A percentile compares a stretch with the other conserved stretches of the same genome.
Evolutionary conservation across 176 grass and related monocot genomes (phyloP).

Genomic region (Chloris gayana): DNA sequence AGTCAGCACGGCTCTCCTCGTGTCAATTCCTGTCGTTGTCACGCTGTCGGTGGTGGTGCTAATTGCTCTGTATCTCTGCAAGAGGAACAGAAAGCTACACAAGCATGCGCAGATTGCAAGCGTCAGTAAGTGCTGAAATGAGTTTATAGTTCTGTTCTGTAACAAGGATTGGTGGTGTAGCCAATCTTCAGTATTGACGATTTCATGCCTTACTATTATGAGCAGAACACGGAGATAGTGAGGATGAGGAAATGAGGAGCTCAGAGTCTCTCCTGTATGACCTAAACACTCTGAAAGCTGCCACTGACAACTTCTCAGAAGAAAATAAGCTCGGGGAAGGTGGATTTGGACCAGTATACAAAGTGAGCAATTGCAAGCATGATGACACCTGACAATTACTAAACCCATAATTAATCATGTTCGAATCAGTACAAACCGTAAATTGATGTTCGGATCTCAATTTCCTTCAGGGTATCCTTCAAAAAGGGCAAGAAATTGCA

Average conservation of each 20-base stretch:
- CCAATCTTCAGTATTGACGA: background rate
- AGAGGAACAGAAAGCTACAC: conserved; percentile 14
- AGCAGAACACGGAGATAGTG: background rate
- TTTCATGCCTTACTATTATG: background rate
- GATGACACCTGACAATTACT: no score
- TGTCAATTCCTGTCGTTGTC: no score
- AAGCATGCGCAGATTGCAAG: background rate
- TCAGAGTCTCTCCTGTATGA: conserved; percentile 40
- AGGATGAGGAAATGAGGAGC: conserved; percentile 28
- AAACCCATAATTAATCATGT: no score
- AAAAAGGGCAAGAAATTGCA: no score
- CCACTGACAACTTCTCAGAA: conserved; percentile 60
- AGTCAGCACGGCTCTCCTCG: no score
- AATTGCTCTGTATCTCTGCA: conserved; percentile 17
- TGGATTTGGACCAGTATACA: no score
- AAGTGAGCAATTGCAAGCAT: no score
- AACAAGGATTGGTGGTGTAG: background rate
- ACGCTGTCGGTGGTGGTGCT: no score
- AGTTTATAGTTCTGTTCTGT: background rate
- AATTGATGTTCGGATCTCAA: no score
- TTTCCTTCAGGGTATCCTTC: no score
- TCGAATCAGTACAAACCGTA: no score
- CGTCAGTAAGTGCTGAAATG: background rate
- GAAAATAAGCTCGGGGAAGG: conserved; percentile 56
- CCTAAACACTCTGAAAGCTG: conserved; percentile 36